Evolutionary conservation across 257 asterid genomes (phyloP), one percentile per base, ranked within the genome.

Genomic region (Rhazya stricta): DNA sequence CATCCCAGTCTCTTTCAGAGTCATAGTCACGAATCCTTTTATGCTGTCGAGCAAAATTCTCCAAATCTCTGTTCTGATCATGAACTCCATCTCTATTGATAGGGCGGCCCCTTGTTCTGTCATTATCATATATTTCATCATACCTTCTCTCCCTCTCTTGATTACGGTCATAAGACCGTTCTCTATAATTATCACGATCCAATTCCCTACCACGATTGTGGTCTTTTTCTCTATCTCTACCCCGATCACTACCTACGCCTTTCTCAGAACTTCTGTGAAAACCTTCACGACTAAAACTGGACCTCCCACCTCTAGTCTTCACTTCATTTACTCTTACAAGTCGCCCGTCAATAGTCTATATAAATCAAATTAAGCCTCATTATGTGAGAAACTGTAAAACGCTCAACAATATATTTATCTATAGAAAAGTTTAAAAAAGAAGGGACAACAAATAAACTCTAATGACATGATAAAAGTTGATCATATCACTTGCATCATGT

Each of bases 311-410:
- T 77, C 92, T 88, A 71, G 84, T 85, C 82, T 78, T 86, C 79
- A 89, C 97, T 61, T 87, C 93, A 83, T 88, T 91, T 76, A 93
- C 98, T 86, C 79, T 86, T 63, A 91, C 81, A 74, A 74, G 82
- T 74, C 91, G 88, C 69, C 98, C 97, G 73, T 88, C 87, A 79
- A 93, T 81, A 74, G 85, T 86, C 98, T 90, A 87, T 76, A 67
- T 42, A 51, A 85, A 69, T 53, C 58, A 51, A 67, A 48, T 53
- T 45, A 81, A 56, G 79, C 78, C 70, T 67, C 56, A 54, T 23
- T 34, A 36, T 25, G 23, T 16, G 11, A 29, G 67, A 50, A n/a
- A 50, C 50, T 39, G 58, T 21, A 54, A 36, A 51, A 18, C 43
- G 48, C 30, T 36, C 29, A 19, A 61, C n/a, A 25, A 11, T 19